phyloP scores from a whole-genome alignment of 2,329 filamentous ascomycete species.

The Delphinella strobiligena region DNA sequence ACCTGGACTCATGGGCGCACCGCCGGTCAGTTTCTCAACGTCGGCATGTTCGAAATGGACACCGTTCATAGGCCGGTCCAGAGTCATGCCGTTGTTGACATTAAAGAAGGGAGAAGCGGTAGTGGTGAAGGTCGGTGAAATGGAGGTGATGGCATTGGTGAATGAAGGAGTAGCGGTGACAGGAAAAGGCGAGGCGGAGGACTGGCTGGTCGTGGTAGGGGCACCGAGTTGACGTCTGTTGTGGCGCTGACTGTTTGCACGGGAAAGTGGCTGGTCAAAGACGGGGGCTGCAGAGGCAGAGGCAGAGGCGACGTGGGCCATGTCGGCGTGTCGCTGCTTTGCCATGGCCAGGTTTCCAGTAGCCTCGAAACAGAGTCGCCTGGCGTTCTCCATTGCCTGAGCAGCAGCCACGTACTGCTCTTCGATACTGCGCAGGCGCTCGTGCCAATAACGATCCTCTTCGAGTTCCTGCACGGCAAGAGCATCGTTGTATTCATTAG shows the following conservation, averaged over 20 bases:
- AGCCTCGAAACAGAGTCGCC: constrained; percentile 37
- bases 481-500: constrained; percentile 13
- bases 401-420: constrained; percentile 19
- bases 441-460: constrained; percentile 26
- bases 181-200: constrained; percentile 27
- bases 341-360: constrained; percentile 31
- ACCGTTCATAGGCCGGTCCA: constrained; percentile 28
- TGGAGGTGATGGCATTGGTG: constrained; percentile 33
- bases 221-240: constrained; percentile 26
- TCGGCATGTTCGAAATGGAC: constrained; percentile 49
- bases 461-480: constrained; percentile 22
- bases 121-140: constrained; percentile 40
- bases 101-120: constrained; percentile 40
- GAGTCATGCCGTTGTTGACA: constrained; percentile 50
- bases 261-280: constrained; percentile 9
- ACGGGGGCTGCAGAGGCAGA: constrained; percentile 19
- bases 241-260: constrained; percentile 16
- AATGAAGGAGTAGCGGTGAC: constrained; percentile 30
- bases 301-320: constrained; percentile 26
- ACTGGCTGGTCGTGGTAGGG: constrained; percentile 13
- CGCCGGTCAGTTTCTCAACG: constrained; percentile 46
- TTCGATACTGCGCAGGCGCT: constrained; percentile 19
- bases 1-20: constrained; percentile 64
- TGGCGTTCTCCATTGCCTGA: constrained; percentile 21
- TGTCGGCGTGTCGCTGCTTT: constrained; percentile 26